A percentile compares a stretch with the other conserved stretches of the same genome.
Conservation (phyloP, 1,284 basidiomycete species). For the Porodaedalea pini region DNA sequence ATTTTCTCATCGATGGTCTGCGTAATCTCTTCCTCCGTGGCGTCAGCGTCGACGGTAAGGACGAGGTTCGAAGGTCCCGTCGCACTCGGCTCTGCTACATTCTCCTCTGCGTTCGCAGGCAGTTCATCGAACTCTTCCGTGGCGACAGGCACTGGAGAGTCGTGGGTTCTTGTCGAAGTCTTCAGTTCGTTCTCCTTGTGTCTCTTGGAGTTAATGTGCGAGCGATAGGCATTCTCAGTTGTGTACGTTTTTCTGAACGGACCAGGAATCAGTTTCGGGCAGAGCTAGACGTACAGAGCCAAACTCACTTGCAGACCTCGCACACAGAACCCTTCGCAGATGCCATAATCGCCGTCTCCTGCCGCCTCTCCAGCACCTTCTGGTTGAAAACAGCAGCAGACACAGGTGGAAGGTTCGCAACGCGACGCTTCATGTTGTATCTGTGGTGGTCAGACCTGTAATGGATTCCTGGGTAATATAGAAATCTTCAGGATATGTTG, state of each 20-base stretch:
- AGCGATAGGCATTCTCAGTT: constrained; percentile 84
- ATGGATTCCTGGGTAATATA: constrained; percentile 60
- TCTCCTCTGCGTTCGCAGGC: neutral
- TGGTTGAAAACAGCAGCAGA: constrained; percentile 79
- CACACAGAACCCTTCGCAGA: constrained; percentile 67
- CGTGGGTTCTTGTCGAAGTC: constrained; percentile 30
- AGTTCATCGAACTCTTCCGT: constrained; percentile 7
- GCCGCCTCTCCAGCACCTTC: constrained; percentile 80
- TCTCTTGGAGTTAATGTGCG: constrained; percentile 87
- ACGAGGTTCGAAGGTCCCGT: constrained; percentile 20
- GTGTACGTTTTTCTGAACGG: constrained; percentile 79
- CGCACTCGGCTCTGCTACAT: neutral
- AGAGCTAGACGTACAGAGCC: constrained; percentile 8
- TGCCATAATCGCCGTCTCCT: constrained; percentile 69
- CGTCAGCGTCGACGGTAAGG: constrained; percentile 40
- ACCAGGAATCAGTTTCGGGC: constrained; percentile 11
- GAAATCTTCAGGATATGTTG: constrained; percentile 8
- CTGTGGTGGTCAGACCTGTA: constrained; percentile 95
- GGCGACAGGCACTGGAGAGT: constrained; percentile 23
- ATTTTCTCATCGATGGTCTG: constrained; percentile 72
- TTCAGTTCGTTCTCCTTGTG: constrained; percentile 82
- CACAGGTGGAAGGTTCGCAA: constrained; percentile 88
- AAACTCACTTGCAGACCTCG: constrained; percentile 74
- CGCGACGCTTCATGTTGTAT: constrained; percentile 98
- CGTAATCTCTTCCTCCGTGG: constrained; percentile 49